Conservation (phyloP, 305 asterid genomes). For the Fraxinus paxiana region DNA sequence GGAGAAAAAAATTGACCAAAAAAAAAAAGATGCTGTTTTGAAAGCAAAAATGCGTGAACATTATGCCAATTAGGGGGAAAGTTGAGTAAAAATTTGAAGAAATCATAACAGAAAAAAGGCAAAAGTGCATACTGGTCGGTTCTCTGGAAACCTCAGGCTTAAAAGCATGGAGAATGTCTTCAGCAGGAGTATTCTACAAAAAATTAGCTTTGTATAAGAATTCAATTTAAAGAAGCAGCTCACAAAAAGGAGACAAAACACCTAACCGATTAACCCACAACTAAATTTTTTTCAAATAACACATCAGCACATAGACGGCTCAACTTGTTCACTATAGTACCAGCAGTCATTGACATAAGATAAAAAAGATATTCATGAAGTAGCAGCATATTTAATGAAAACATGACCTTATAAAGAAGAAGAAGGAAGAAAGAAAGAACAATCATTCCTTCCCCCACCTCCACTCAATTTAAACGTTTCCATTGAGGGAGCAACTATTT, state of each 20-base stretch:
- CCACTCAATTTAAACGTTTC: neutral
- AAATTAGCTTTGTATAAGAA: constrained; percentile 19
- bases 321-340: neutral
- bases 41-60: constrained; percentile 6
- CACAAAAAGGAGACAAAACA: neutral
- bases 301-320: constrained; percentile 8
- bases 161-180: constrained; percentile 62
- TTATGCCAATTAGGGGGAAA: constrained; percentile 13
- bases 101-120: constrained; percentile 14
- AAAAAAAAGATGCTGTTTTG: neutral
- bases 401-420: neutral
- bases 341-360: neutral
- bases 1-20: neutral
- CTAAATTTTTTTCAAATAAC: neutral
- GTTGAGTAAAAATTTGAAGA: neutral
- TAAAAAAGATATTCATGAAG: neutral
- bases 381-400: neutral
- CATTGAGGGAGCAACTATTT: neutral
- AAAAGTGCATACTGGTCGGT: constrained; percentile 47
- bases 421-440: neutral
- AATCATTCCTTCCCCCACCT: neutral
- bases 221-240: constrained; percentile 12
- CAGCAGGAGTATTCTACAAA: constrained; percentile 42
- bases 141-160: constrained; percentile 54
- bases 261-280: constrained; percentile 1